Percentiles rank a stretch among this genome's conserved stretches.
Conservation (phyloP, 257 asterid species). For the Solanum chiquidenum region DNA sequence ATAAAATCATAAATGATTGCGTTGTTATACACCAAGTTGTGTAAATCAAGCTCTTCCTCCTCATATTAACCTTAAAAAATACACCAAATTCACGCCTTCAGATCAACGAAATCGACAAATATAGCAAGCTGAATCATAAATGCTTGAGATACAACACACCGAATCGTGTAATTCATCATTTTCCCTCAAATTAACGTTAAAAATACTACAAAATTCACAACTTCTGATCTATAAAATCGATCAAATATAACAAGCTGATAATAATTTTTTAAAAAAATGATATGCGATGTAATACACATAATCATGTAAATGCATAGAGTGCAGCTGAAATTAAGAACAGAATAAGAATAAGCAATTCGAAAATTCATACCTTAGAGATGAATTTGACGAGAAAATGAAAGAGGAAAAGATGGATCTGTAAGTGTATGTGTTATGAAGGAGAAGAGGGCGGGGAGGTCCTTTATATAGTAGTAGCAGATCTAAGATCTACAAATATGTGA, state of each 20-base stretch:
- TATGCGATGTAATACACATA: background rate
- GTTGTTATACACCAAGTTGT: background rate
- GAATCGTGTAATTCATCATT: background rate
- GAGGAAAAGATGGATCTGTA: background rate
- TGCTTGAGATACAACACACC: background rate
- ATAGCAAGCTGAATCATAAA: background rate
- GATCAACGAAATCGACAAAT: background rate
- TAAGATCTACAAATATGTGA: conserved; percentile 2
- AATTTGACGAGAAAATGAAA: background rate
- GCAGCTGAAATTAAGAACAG: background rate
- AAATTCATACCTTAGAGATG: background rate
- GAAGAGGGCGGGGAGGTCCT: conserved; percentile 10
- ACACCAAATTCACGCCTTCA: background rate
- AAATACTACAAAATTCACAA: background rate
- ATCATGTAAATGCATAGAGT: background rate
- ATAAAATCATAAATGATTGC: background rate
- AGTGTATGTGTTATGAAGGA: background rate
- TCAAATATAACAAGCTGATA: background rate
- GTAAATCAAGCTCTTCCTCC: background rate
- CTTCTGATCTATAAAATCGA: background rate
- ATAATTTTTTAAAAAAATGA: background rate
- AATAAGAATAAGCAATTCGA: background rate
- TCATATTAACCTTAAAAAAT: background rate
- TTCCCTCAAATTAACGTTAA: background rate
- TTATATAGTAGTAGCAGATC: conserved; percentile 19